Percentiles rank a stretch among this genome's conserved stretches.
Conservation (phyloP, 2,329 filamentous ascomycete species). For the Xylaria sp. region DNA sequence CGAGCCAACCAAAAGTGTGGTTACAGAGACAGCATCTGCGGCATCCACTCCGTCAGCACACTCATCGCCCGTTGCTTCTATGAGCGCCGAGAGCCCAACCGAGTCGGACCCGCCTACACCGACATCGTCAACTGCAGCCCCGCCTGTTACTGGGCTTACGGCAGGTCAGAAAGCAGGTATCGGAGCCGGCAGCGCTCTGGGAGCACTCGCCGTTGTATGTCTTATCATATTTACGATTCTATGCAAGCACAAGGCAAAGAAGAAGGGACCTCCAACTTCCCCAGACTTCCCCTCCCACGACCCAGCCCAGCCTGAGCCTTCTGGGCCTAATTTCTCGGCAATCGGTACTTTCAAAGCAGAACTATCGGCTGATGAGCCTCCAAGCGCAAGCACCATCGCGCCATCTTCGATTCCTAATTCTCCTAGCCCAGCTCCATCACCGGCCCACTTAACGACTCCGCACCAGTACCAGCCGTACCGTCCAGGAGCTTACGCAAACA, state of each 20-base stretch:
- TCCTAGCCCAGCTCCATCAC: constrained; percentile 1
- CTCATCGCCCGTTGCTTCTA: constrained; percentile 3
- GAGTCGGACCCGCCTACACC: neutral
- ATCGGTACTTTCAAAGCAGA: constrained; percentile 35
- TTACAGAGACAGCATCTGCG: constrained; percentile 6
- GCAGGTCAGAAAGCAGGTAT: constrained; percentile 32
- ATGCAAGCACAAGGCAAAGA: constrained; percentile 17
- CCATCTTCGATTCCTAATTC: constrained; percentile 13
- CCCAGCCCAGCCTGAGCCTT: neutral
- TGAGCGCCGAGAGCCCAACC: neutral
- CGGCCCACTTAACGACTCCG: neutral
- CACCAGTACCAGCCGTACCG: constrained; percentile 31
- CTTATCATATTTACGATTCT: constrained; percentile 28
- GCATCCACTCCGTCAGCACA: constrained; percentile 7
- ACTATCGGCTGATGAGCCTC: constrained; percentile 33
- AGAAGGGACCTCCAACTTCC: neutral
- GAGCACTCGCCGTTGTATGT: constrained; percentile 18
- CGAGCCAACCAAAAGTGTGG: constrained; percentile 16
- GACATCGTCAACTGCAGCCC: constrained; percentile 7
- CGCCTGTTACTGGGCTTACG: constrained; percentile 14
- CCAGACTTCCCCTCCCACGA: neutral
- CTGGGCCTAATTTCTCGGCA: constrained; percentile 5
- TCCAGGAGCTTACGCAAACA: constrained; percentile 16
- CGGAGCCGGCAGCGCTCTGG: constrained; percentile 30
- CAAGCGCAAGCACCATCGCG: constrained; percentile 6